phyloP scores from a whole-genome alignment of 2,329 filamentous ascomycete species.

The Fusarium concolor region DNA sequence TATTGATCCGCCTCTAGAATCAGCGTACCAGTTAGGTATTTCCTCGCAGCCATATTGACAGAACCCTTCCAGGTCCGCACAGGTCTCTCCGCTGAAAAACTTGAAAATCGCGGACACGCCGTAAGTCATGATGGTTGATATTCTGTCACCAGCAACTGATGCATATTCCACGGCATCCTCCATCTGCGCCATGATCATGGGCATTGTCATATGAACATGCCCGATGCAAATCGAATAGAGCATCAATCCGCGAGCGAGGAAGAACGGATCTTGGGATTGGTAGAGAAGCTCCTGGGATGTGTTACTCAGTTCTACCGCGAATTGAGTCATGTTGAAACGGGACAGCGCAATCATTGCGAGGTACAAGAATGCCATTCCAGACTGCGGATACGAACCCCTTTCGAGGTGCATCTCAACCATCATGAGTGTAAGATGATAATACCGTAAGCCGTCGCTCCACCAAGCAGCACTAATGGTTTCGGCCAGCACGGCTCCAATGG shows the following conservation, averaged over 20 bases:
- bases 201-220: conserved; percentile 74
- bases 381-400: conserved; percentile 75
- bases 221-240: conserved; percentile 77
- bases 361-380: conserved; percentile 75
- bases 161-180: conserved; percentile 75
- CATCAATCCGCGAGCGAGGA: conserved; percentile 75
- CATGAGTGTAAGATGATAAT: conserved; percentile 76
- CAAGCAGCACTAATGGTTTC: conserved; percentile 78
- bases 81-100: conserved; percentile 76
- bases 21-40: conserved; percentile 76
- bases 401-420: conserved; percentile 75
- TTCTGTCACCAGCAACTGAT: conserved; percentile 75
- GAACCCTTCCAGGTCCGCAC: conserved; percentile 75
- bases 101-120: conserved; percentile 74
- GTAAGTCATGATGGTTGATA: conserved; percentile 77
- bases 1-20: conserved; percentile 77
- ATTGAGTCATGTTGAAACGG: conserved; percentile 76
- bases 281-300: conserved; percentile 74
- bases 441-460: conserved; percentile 78
- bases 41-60: conserved; percentile 80
- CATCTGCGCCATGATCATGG: conserved; percentile 67
- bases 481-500: conserved; percentile 75
- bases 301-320: conserved; percentile 73
- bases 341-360: conserved; percentile 74
- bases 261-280: conserved; percentile 71